Evolutionary conservation across 192 early-diverging fungal species (phyloP), one percentile per base, ranked within the genome.

Genomic region (Funneliformis geosporum): DNA sequence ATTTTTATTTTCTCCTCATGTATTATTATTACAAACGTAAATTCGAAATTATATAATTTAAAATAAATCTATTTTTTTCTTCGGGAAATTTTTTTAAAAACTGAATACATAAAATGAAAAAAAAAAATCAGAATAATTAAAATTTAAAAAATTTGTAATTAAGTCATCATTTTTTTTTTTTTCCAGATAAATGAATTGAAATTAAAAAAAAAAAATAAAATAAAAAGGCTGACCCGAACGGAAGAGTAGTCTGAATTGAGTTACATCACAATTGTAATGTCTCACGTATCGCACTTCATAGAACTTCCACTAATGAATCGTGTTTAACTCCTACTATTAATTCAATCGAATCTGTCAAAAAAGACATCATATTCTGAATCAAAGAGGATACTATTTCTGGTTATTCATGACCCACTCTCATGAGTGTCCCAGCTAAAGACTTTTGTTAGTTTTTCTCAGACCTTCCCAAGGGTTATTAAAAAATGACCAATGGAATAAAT

Each of bases 171-270:
- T 33, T 33, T 33, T 33, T 33, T 33, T 33, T 33, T 33, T 33
- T 33, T 33, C 33, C 0, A 33, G 2, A 33, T 33, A 33, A 33
- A 33, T 33, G 33, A 33, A 33, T 33, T 0, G 2, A 33, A 33
- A 33, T 2, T 33, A 2, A 33, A 33, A 33, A 33, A n/a, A n/a
- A n/a, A n/a, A n/a, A n/a, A n/a, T n/a, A n/a, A n/a, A n/a, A n/a
- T n/a, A n/a, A n/a, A n/a, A 33, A 33, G 33, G 33, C 33, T 55
- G 21, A 67, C 76, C 65, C 76, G 65, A 68, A 78, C 76, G 47
- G 44, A 80, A 80, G 81, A 82, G 78, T 82, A 79, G 81, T 82
- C 78, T 82, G 81, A 82, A 82, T 82, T 72, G 78, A 79, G 81
- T 69, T 82, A 59, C 70, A 72, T 74, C 50, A 66, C 23, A 72